These are phyloP conservation scores for Boletus subparvulus DNA, from an alignment of 768 basidiomycete species.

Conservation along the genomic window DNA sequence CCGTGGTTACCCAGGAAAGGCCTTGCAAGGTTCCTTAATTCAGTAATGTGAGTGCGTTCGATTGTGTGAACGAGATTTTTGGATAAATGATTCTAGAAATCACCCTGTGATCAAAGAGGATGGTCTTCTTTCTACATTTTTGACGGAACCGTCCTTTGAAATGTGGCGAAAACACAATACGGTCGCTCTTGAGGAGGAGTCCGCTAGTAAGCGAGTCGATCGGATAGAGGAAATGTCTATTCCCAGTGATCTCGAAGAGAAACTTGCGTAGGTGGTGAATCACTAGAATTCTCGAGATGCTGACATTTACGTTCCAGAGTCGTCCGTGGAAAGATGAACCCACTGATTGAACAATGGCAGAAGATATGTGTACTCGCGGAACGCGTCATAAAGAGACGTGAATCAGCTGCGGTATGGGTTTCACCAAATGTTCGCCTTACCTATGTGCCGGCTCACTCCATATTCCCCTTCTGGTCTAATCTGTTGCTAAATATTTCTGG, in stretches of 20 bases:
- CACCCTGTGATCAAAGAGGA: conserved; percentile 92
- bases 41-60: conserved; percentile 58
- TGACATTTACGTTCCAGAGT: conserved; percentile 44
- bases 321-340: conserved; percentile 71
- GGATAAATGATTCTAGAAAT: conserved; percentile 51
- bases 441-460: conserved; percentile 70
- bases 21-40: conserved; percentile 74
- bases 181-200: conserved; percentile 87
- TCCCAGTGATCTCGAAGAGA: conserved; percentile 89
- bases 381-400: conserved; percentile 84
- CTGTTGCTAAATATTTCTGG: conserved; percentile 34
- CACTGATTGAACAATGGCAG: conserved; percentile 89
- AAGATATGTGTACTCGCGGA: conserved; percentile 85
- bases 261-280: conserved; percentile 59
- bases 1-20: conserved; percentile 57
- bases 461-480: conserved; percentile 50
- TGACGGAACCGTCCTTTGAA: conserved; percentile 83
- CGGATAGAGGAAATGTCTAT: conserved; percentile 88
- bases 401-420: conserved; percentile 87
- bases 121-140: conserved; percentile 75
- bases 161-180: conserved; percentile 78
- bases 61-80: neutral
- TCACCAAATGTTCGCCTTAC: conserved; percentile 58
- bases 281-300: neutral
- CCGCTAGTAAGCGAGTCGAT: conserved; percentile 73